Percentiles rank a stretch among this genome's conserved stretches.
phyloP scores from a whole-genome alignment of 148 eudicot species.

The Spergularia marina region DNA sequence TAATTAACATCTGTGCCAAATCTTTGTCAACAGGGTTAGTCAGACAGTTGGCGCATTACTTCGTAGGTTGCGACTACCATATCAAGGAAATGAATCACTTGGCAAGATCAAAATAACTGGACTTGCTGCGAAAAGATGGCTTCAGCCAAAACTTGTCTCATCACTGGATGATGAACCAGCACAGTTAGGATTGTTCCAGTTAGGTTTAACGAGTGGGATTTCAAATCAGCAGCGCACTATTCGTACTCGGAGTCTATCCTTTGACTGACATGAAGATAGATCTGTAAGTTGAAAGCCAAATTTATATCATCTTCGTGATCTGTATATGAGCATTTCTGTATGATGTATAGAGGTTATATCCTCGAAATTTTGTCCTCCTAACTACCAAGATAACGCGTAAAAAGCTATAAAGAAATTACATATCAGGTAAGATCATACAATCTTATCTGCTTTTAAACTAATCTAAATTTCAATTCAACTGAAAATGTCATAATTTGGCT shows the following conservation, averaged over 20 bases:
- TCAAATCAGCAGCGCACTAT: constrained; percentile 69
- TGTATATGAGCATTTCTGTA: constrained; percentile 20
- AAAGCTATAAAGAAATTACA: not conserved
- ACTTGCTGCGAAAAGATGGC: constrained; percentile 66
- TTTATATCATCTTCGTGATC: not conserved
- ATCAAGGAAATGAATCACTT: constrained; percentile 73
- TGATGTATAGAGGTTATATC: constrained; percentile 5
- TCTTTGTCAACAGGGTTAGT: constrained; percentile 56
- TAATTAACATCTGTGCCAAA: constrained; percentile 4
- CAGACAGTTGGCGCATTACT: constrained; percentile 77
- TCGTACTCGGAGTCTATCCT: constrained; percentile 63
- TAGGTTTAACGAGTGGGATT: constrained; percentile 56
- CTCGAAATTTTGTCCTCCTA: constrained; percentile 24
- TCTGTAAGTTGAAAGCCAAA: constrained; percentile 20
- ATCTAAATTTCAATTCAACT: not conserved
- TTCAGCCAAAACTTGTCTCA: constrained; percentile 60
- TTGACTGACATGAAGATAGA: constrained; percentile 32
- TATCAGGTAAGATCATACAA: not conserved
- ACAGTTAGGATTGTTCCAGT: constrained; percentile 45
- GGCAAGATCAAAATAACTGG: constrained; percentile 85
- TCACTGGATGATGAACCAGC: constrained; percentile 38
- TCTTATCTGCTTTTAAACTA: not conserved
- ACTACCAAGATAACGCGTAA: not conserved
- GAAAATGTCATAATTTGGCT: constrained; percentile 21
- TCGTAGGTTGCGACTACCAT: constrained; percentile 70